Evolutionary conservation across 306 rosid genomes (phyloP).

Genomic region (Albizia julibrissin): DNA sequence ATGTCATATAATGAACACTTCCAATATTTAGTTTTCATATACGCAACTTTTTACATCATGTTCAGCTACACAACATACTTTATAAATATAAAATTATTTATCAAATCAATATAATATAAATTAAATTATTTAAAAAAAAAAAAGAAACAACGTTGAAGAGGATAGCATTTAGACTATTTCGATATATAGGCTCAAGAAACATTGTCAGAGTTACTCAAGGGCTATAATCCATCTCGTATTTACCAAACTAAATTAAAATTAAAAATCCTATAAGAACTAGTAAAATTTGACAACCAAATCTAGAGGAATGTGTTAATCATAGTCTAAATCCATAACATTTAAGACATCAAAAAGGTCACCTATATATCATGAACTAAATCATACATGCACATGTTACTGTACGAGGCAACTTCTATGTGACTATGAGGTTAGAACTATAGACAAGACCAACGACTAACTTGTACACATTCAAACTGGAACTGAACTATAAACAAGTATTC

Average conservation of each 20-base stretch:
- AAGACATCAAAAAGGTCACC: background rate
- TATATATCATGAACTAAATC: background rate
- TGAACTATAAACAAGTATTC: conserved; percentile 19
- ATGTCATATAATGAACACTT: background rate
- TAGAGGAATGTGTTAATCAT: background rate
- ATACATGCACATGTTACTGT: background rate
- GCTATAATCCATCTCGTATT: background rate
- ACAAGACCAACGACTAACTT: conserved; percentile 1
- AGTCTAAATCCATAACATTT: background rate
- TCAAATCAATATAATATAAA: background rate
- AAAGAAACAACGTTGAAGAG: background rate
- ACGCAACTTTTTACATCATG: background rate
- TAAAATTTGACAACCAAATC: background rate
- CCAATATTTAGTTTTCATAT: too few relatives aligned
- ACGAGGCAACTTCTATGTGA: conserved; percentile 1
- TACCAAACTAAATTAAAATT: background rate
- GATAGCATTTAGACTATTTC: background rate
- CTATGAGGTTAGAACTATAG: background rate
- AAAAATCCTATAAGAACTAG: background rate
- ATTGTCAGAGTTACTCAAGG: background rate
- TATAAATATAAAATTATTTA: background rate
- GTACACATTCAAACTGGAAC: conserved; percentile 23
- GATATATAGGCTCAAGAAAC: background rate
- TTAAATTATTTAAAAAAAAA: background rate
- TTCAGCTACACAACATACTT: background rate